A percentile compares a stretch with the other conserved stretches of the same genome.
Conservation (phyloP, 176 grass and related monocot species). For the Zoysia pacifica region DNA sequence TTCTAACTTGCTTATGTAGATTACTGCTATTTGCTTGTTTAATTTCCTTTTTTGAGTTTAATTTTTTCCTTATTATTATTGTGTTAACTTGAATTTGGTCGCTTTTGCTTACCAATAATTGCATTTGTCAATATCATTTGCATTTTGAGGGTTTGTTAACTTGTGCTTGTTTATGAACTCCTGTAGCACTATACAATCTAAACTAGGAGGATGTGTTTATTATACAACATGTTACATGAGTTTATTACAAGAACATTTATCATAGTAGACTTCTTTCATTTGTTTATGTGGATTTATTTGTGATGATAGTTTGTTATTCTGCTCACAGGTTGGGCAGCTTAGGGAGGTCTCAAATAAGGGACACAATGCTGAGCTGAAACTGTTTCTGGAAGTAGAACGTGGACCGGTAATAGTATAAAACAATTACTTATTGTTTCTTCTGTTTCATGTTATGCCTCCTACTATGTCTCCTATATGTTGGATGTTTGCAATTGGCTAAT, state of each 20-base stretch:
- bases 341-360: constrained; percentile 98
- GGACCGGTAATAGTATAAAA: constrained; percentile 58
- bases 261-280: neutral
- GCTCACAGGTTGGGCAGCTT: constrained; percentile 81
- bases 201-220: constrained; percentile 6
- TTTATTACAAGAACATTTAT: neutral
- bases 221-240: no score
- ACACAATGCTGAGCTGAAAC: constrained; percentile 93
- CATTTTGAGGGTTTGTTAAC: constrained; percentile 12
- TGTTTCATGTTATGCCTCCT: constrained; percentile 24
- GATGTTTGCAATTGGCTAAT: constrained; percentile 16
- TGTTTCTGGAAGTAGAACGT: constrained; percentile 90
- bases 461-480: constrained; percentile 25
- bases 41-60: neutral
- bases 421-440: constrained; percentile 34
- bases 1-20: neutral
- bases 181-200: constrained; percentile 3
- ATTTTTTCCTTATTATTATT: neutral
- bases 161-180: neutral
- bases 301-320: constrained; percentile 18
- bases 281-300: constrained; percentile 23
- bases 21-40: constrained; percentile 20
- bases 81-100: neutral
- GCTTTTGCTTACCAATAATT: neutral
- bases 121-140: neutral